Evolutionary conservation across 495 filamentous ascomycete species (phyloP).

Genomic region (Trichoderma gamsii): DNA sequence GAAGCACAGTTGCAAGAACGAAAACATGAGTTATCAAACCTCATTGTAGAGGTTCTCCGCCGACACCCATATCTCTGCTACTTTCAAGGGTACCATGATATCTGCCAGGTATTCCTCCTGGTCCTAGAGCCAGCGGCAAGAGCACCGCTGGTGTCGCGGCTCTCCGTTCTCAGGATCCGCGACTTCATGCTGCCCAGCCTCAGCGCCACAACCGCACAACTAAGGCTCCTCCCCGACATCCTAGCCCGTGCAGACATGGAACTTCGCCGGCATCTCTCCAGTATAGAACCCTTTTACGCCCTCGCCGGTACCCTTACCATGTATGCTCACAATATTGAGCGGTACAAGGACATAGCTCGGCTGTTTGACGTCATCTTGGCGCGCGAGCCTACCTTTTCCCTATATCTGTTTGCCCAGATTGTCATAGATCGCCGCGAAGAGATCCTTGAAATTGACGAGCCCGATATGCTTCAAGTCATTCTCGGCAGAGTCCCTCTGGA

Average conservation of each 20-base stretch:
- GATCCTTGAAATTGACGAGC: constrained; percentile 81
- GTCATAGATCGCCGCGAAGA: constrained; percentile 72
- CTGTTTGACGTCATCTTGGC: constrained; percentile 89
- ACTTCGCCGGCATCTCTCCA: constrained; percentile 65
- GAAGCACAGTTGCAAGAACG: constrained; percentile 56
- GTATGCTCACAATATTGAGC: constrained; percentile 92
- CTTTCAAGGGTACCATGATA: constrained; percentile 98
- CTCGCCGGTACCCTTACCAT: constrained; percentile 84
- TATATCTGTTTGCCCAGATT: constrained; percentile 90
- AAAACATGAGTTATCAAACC: constrained; percentile 63
- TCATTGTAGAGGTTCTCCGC: constrained; percentile 73
- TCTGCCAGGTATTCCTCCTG: constrained; percentile 91
- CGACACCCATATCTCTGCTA: constrained; percentile 83
- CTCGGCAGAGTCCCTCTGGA: constrained; percentile 81
- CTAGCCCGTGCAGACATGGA: constrained; percentile 60
- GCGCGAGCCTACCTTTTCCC: constrained; percentile 70
- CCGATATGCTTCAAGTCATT: constrained; percentile 87
- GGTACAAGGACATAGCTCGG: constrained; percentile 78
- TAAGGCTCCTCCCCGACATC: constrained; percentile 77
- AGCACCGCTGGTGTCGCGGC: constrained; percentile 56
- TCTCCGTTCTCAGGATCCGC: constrained; percentile 83
- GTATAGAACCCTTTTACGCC: constrained; percentile 84
- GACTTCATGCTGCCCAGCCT: constrained; percentile 96
- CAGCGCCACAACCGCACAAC: constrained; percentile 71
- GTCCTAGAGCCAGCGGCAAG: constrained; percentile 55